These are phyloP conservation scores for Quercus rubra DNA, from an alignment of 306 rosid species.

Conservation along the genomic window DNA sequence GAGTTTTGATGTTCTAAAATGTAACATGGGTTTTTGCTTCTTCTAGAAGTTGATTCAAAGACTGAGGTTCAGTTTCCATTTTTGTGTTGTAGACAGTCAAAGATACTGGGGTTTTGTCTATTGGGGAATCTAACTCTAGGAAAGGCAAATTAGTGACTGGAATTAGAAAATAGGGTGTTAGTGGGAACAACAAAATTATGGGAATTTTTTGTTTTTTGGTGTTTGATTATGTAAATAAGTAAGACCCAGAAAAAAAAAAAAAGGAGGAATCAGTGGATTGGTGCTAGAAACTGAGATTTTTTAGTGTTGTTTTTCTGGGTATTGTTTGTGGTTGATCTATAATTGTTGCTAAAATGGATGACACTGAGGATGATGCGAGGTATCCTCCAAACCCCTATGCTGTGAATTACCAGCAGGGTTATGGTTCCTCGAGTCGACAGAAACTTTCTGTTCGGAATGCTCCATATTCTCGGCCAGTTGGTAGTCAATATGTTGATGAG, in stretches of 20 bases:
- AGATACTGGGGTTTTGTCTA: background rate
- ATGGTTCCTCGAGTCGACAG: slow-evolving; percentile 37
- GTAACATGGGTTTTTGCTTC: background rate
- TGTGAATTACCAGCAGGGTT: slow-evolving; percentile 45
- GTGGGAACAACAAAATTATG: background rate
- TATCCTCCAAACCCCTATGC: slow-evolving; percentile 43
- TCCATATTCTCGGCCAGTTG: slow-evolving; percentile 36
- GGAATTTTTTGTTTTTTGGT: background rate
- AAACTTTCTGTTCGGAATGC: slow-evolving; percentile 38
- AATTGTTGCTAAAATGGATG: slow-evolving; percentile 58
- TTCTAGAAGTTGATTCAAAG: background rate
- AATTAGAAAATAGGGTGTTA: background rate
- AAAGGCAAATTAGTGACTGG: background rate
- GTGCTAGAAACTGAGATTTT: slow-evolving; percentile 7
- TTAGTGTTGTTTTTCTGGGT: slow-evolving; percentile 8
- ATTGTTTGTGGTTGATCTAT: slow-evolving; percentile 15
- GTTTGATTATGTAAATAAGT: background rate
- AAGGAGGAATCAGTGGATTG: background rate
- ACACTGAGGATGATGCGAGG: slow-evolving; percentile 60
- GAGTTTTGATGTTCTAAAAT: background rate
- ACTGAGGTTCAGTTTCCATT: background rate
- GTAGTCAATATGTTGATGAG: slow-evolving; percentile 33
- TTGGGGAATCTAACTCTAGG: background rate
- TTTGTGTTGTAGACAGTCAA: background rate
- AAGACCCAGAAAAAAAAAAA: background rate